phyloP scores from a whole-genome alignment of 768 basidiomycete genomes.

The Russula sp. region DNA sequence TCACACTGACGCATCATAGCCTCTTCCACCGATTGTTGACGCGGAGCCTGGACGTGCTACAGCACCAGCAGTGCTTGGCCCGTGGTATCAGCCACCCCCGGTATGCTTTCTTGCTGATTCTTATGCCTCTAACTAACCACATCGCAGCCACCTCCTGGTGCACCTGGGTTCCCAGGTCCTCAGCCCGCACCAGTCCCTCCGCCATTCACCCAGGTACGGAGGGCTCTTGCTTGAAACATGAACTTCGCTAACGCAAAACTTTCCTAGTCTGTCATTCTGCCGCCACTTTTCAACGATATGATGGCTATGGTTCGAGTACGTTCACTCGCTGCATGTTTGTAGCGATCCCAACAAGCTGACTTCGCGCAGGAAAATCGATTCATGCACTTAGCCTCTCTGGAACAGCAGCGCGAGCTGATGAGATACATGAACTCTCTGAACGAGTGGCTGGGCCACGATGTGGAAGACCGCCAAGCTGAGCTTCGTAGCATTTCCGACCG shows the following conservation, averaged over 20 bases:
- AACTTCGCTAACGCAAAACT: neutral
- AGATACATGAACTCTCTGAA: slow-evolving; percentile 73
- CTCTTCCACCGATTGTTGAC: neutral
- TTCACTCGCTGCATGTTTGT: slow-evolving; percentile 5
- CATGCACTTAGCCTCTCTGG: slow-evolving; percentile 67
- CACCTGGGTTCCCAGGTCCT: neutral
- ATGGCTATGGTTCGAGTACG: slow-evolving; percentile 63
- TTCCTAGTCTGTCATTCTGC: slow-evolving; percentile 52
- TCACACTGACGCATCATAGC: slow-evolving; percentile 3
- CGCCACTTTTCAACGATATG: slow-evolving; percentile 58
- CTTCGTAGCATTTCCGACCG: slow-evolving; percentile 59
- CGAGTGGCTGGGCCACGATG: slow-evolving; percentile 74
- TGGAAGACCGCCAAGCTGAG: slow-evolving; percentile 71
- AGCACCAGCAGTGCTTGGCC: neutral
- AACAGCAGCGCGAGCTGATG: slow-evolving; percentile 76
- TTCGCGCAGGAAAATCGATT: slow-evolving; percentile 61
- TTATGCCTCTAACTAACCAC: neutral
- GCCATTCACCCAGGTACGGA: slow-evolving; percentile 25
- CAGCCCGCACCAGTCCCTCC: slow-evolving; percentile 13
- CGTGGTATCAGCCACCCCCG: neutral
- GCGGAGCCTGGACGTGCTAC: neutral
- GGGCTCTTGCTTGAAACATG: neutral
- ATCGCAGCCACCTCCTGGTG: slow-evolving; percentile 2
- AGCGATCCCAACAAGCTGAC: slow-evolving; percentile 7
- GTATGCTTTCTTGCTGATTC: neutral